Evolutionary conservation across 2,329 filamentous ascomycete genomes (phyloP), one percentile per base, ranked within the genome.

Genomic region (Aspergillus brunneoviolaceus): DNA sequence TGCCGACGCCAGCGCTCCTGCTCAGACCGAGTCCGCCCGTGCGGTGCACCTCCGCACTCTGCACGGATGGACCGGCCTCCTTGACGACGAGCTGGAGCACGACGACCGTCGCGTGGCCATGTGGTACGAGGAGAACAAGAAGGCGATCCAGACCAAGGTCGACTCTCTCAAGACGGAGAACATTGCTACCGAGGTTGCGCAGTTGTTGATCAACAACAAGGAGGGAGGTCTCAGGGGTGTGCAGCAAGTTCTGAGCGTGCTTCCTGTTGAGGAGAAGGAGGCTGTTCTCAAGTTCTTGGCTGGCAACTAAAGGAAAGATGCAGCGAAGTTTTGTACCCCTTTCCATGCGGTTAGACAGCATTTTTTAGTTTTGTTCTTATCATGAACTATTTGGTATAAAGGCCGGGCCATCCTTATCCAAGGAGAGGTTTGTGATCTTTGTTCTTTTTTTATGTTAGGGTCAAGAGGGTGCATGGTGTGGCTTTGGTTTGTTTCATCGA

Each of bases 81-180:
- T 79, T 42, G 76, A 78, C 60, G 79, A 87, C 49, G 85, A 91
- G 67, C 96, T 96, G 76, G 86, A 89, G 58, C 84, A 83, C 60
- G 87, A 91, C 64, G 95, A 99, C 76, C 86, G 86, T 69, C 88
- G 87, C 67, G 95, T 97, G 29, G 91, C 93, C 4, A 85, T 89
- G 69, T 99, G 95, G 95, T 98, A 97, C 75, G 95, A 99, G 83
- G 89, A 94, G 80, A 95, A 98, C 81, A 85, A 91, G 73, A 91
- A 94, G 82, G 80, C 81, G 47, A 87, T 99, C 54, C 85, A 89
- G 64, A 85, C 89, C 64, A 96, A 95, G 85, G 87, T 98, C 29
- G 92, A 97, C 76, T 79, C 82, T 12, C 82, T 98, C 71, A 95
- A 92, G 85, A 84, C 85, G 5, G 91, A 96, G 62, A 84, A 86